Base-by-base conservation (phyloP, 2,329 filamentous ascomycete species). In the Metarhizium sp. region DNA sequence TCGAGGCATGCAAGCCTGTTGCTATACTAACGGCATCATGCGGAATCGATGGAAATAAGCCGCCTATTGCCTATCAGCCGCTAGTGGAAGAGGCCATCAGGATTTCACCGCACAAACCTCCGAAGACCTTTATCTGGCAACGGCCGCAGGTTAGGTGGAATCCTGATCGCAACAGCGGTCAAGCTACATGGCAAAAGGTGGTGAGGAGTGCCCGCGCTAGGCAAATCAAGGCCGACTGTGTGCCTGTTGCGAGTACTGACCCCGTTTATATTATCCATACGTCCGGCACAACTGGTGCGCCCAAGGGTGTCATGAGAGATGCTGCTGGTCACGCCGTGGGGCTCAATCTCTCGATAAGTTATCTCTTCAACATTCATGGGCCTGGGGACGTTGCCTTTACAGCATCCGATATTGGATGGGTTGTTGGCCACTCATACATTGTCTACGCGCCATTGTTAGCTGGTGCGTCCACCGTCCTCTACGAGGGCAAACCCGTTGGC, bases 201-300 rank as follows among this genome's bases (percentile, higher is more conserved):
- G 83, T 90, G 4, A 83, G 85, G 63, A 89, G 85, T 62, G 89
- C 86, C 3, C 79, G 73, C 48, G 81, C 81, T 46, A 77, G 89
- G 58, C 83, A 83, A 0, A 62, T 91, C 40, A 85, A 79, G 64
- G 88, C 88, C 0, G 85, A 78, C 6, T 87, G 88, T 56, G 90
- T 95, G 13, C 84, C 91, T 0, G 84, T 96, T 2, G 84, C 80
- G 59, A 89, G 88, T 53, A 85, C 80, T 7, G 90, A 96, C 62
- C 82, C 82, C 1, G 73, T 95, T n/a, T 96, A 96, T 69, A 88
- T 95, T 61, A 95, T 95, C 56, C 92, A 95, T 67, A 95, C 90
- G 0, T 90, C 85, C 52, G 85, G 90, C 13, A 95, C 90, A 0
- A 95, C 90, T 0, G 90, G 90, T 1, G 69, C 84, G 7, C 90